These are phyloP conservation scores for Helminthosporium solani DNA, from an alignment of 2,329 filamentous ascomycete species.

Conservation along the genomic window DNA sequence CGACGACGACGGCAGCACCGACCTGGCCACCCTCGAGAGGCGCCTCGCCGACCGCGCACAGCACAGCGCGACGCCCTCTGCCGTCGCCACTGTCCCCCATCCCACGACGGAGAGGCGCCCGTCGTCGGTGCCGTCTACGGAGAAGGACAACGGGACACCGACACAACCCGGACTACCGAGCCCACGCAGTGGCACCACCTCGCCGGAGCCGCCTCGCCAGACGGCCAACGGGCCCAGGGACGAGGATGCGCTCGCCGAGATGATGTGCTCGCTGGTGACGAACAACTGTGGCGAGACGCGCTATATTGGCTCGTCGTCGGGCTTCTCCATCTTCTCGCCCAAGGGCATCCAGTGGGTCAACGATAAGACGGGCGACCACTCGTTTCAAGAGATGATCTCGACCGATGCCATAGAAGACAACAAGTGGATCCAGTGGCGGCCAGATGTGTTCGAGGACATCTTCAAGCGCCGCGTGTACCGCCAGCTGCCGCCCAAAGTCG, in stretches of 20 bases:
- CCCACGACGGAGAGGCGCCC: constrained; percentile 34
- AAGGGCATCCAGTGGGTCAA: constrained; percentile 99
- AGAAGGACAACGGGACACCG: constrained; percentile 41
- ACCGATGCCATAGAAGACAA: constrained; percentile 84
- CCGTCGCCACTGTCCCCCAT: too few species aligned
- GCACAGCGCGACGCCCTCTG: constrained; percentile 22
- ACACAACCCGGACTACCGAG: constrained; percentile 50
- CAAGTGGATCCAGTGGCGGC: constrained; percentile 97
- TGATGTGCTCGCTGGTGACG: constrained; percentile 98
- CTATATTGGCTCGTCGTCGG: constrained; percentile 97
- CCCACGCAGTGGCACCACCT: constrained; percentile 53
- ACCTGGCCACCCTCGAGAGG: constrained; percentile 85
- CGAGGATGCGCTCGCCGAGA: constrained; percentile 86
- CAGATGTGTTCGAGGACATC: constrained; percentile 92
- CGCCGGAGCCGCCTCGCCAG: constrained; percentile 48
- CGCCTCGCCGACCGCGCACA: constrained; percentile 57
- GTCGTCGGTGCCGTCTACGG: constrained; percentile 35
- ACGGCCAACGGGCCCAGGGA: constrained; percentile 53
- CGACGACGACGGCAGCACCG: constrained; percentile 80
- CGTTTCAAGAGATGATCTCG: constrained; percentile 93
- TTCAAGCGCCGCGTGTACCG: constrained; percentile 84
- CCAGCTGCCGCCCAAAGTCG: constrained; percentile 78
- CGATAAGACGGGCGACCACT: constrained; percentile 91
- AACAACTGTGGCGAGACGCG: constrained; percentile 92
- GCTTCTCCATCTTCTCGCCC: constrained; percentile 97